Evolutionary conservation across 1,139 yeast species (phyloP).

Genomic region (Protomyces lactucae-debilis): DNA sequence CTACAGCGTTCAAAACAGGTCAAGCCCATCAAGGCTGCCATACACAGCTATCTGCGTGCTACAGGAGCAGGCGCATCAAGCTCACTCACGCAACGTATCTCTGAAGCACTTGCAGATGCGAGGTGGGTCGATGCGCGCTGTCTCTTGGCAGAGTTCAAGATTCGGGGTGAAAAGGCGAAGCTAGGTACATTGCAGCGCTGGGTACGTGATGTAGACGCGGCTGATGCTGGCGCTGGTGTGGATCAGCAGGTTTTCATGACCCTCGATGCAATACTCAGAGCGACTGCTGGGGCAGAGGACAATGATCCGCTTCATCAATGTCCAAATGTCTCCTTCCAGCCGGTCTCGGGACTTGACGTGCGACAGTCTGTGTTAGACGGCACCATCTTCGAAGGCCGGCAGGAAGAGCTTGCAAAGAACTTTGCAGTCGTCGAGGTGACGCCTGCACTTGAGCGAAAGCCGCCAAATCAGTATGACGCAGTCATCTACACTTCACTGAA

Average conservation of each 20-base stretch:
- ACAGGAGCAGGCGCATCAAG: background rate
- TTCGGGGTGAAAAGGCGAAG: conserved; percentile 16
- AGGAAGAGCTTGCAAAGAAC: background rate
- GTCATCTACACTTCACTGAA: conserved; percentile 10
- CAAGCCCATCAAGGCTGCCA: conserved; percentile 20
- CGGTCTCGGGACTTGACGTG: background rate
- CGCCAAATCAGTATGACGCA: conserved; percentile 24
- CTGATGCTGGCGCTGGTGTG: conserved; percentile 8
- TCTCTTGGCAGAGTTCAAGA: conserved; percentile 20
- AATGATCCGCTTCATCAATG: background rate
- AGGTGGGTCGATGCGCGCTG: conserved; percentile 24
- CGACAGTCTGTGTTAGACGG: conserved; percentile 9
- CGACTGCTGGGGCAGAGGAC: background rate
- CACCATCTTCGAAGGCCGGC: conserved; percentile 1
- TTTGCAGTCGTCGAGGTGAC: conserved; percentile 14
- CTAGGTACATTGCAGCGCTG: conserved; percentile 24
- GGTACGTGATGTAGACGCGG: conserved; percentile 25
- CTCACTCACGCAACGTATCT: conserved; percentile 18
- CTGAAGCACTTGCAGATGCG: conserved; percentile 19
- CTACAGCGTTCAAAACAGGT: conserved; percentile 1
- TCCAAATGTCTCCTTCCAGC: background rate
- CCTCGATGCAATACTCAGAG: conserved; percentile 21
- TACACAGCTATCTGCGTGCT: conserved; percentile 3
- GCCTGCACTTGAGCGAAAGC: conserved; percentile 15
- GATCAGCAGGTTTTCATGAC: conserved; percentile 13